Conservation (phyloP, 768 basidiomycete species). For the Coprinopsis cinerea region DNA sequence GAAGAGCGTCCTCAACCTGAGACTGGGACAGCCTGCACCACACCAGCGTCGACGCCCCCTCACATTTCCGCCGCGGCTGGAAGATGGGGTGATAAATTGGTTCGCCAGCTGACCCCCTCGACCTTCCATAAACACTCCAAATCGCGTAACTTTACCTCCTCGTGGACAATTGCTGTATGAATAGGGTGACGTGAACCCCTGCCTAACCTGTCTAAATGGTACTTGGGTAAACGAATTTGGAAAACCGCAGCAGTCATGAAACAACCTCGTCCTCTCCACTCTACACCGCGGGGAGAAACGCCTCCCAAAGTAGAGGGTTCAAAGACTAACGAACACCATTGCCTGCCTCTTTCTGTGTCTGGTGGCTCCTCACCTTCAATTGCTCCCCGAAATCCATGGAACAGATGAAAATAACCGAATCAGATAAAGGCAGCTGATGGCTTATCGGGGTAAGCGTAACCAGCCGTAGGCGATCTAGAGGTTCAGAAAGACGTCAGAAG, state of each 20-base stretch:
- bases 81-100: neutral
- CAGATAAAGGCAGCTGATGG: too few relatives aligned
- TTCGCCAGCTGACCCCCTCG: neutral
- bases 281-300: neutral
- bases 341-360: too few relatives aligned
- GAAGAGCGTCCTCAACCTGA: neutral
- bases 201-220: neutral
- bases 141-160: neutral
- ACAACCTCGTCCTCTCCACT: neutral
- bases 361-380: neutral
- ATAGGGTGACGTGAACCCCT: neutral
- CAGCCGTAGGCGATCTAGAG: neutral
- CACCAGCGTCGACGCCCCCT: too few relatives aligned
- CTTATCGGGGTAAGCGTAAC: constrained; percentile 1
- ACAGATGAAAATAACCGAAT: neutral
- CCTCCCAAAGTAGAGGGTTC: neutral
- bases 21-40: too few relatives aligned
- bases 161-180: neutral
- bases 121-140: neutral
- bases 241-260: neutral
- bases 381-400: neutral
- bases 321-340: neutral
- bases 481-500: neutral
- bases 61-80: neutral
- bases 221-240: neutral